Base-by-base conservation (phyloP, 2,329 filamentous ascomycete genomes). In the Aspergillus unguis region DNA sequence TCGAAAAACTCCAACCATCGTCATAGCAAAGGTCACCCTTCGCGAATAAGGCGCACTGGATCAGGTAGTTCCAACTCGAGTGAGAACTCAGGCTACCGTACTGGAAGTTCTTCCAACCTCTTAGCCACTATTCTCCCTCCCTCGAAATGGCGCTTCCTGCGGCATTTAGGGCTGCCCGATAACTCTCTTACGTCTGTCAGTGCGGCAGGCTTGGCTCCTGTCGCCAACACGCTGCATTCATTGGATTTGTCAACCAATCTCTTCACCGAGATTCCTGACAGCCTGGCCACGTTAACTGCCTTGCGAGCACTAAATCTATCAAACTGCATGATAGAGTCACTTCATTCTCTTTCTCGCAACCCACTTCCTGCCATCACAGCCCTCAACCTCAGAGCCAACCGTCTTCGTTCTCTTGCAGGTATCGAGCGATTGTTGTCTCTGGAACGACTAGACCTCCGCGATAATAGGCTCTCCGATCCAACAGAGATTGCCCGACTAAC, bases 241-340 rank as follows among this genome's bases (percentile, higher is more conserved):
- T 80, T 99, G 49, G 94, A 99, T 69, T 77, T 99, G 43, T 97
- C 94, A 1, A 85, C 85, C 46, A 99, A 99, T 65, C 83, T 96
- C 31, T 95, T 99, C 70, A 85, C 85, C n/a, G 89, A 96, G 69
- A 87, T 97, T 49, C 94, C 94, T 1, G 94, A 97, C 69, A 94
- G 89, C 63, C 76, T 99, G 52, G 87, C 92, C 9, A 88, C 84
- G 7, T 77, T 99, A 53, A 91, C 90, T 23, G 87, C 90, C 28
- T 81, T 99, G n/a, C 85, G 92, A 58, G 92, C 94, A 26, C 77
- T 99, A 49, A 97, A 99, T 65, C 79, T 99, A 27, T 95, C 92
- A 3, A 88, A 95, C 65, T 97, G 92, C 79, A 96, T 97, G 92
- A 97, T 99, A 58, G 89, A 92, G 62, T 94, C 91, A 11, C 79